phyloP scores from a whole-genome alignment of 495 filamentous ascomycete genomes.

The Hypoxylon lenormandii region DNA sequence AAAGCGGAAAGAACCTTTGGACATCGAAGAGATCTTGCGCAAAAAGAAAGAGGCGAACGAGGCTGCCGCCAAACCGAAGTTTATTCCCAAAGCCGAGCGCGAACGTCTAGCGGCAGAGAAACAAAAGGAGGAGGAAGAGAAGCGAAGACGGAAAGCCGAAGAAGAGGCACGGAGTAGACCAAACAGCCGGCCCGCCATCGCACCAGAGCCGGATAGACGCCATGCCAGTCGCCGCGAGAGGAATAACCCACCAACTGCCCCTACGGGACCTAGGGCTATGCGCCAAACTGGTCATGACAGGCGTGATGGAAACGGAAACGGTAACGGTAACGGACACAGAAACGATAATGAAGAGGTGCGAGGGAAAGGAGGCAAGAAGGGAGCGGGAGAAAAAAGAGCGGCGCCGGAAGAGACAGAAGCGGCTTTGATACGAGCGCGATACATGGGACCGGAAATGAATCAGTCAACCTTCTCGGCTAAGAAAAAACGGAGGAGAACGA shows the following conservation, averaged over 20 bases:
- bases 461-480: slow-evolving; percentile 92
- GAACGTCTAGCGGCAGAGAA: slow-evolving; percentile 89
- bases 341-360: slow-evolving; percentile 63
- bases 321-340: slow-evolving; percentile 65
- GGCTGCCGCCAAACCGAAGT: slow-evolving; percentile 80
- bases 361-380: slow-evolving; percentile 50
- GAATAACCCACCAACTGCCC: slow-evolving; percentile 60
- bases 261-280: slow-evolving; percentile 84
- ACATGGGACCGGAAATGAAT: slow-evolving; percentile 92
- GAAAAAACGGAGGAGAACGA: slow-evolving; percentile 93
- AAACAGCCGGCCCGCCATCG: slow-evolving; percentile 9
- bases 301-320: slow-evolving; percentile 47
- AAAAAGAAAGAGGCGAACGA: slow-evolving; percentile 61
- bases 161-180: slow-evolving; percentile 56
- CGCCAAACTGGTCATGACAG: slow-evolving; percentile 66
- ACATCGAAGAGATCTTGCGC: slow-evolving; percentile 62
- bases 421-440: slow-evolving; percentile 79
- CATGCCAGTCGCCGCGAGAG: slow-evolving; percentile 44
- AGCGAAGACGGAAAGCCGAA: slow-evolving; percentile 66
- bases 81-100: slow-evolving; percentile 87
- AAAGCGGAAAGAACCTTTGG: slow-evolving; percentile 55
- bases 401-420: slow-evolving; percentile 79
- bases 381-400: slow-evolving; percentile 65
- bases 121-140: slow-evolving; percentile 81
- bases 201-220: slow-evolving; percentile 26